These are phyloP conservation scores for Annona squamosa DNA, from an alignment of 164 flowering plant genomes.

Conservation along the genomic window DNA sequence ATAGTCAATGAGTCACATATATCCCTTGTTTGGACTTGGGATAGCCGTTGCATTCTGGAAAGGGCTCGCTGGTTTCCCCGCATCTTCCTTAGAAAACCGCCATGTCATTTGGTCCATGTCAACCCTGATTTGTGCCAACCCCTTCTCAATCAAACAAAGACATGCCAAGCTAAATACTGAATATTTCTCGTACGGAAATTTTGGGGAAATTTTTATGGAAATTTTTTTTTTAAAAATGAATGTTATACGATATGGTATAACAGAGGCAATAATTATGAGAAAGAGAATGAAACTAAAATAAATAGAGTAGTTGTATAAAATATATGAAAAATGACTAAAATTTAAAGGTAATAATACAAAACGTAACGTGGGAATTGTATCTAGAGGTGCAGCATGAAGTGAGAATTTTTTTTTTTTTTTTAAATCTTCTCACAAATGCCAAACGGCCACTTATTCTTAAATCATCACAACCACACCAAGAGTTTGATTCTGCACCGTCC, in stretches of 20 bases:
- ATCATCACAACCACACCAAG: not conserved
- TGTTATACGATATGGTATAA: no score
- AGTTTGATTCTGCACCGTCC: slow-evolving; percentile 12
- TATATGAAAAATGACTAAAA: no score
- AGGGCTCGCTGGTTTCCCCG: not conserved
- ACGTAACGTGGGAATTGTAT: no score
- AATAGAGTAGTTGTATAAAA: no score
- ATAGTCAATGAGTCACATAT: not conserved
- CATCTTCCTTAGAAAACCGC: not conserved
- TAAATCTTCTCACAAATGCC: no score
- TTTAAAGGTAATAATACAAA: no score
- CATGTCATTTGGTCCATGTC: not conserved
- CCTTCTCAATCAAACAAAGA: not conserved
- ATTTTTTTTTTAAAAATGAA: not conserved
- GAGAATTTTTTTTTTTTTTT: no score
- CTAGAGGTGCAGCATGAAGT: no score
- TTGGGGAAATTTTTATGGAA: not conserved
- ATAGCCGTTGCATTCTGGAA: not conserved
- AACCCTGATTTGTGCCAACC: not conserved
- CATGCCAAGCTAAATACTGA: slow-evolving; percentile 2
- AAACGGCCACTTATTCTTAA: not conserved
- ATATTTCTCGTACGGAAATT: not conserved
- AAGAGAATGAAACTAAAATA: no score
- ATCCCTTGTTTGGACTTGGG: not conserved
- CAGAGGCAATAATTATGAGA: no score